Evolutionary conservation across 139 green algal genomes (phyloP).

Genomic region (Chlorella sp.): DNA sequence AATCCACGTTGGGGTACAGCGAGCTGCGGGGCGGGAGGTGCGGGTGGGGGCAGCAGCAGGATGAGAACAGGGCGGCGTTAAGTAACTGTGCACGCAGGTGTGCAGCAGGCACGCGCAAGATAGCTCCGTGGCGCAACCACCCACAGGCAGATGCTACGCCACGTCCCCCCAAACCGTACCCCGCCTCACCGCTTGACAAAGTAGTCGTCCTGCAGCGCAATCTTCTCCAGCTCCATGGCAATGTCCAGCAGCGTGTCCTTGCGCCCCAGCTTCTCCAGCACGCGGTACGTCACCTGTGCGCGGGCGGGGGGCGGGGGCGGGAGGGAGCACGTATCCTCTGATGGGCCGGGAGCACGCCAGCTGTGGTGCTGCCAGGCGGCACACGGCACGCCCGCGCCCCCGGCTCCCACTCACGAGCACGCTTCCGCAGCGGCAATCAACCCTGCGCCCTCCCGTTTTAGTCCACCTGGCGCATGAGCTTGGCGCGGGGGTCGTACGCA

Average conservation of each 20-base stretch:
- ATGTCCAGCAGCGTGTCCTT: conserved; percentile 73
- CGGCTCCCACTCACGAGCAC: no score
- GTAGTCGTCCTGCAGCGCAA: conserved; percentile 74
- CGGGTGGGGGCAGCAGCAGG: no score
- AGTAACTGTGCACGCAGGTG: no score
- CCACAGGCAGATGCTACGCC: no score
- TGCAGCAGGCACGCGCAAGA: no score
- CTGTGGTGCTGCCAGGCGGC: neutral
- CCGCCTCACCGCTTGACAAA: conserved; percentile 57
- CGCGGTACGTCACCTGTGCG: conserved; percentile 43
- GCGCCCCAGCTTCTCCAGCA: conserved; percentile 60
- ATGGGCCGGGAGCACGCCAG: neutral
- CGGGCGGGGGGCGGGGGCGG: neutral
- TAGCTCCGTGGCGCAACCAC: no score
- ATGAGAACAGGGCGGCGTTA: no score
- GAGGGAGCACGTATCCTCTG: neutral
- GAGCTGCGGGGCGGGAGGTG: neutral
- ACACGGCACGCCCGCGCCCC: no score
- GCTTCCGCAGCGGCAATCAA: no score
- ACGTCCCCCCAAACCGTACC: no score
- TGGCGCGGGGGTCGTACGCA: conserved; percentile 73
- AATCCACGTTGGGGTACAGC: conserved; percentile 86
- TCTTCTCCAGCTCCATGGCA: conserved; percentile 72
- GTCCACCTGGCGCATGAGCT: conserved; percentile 56
- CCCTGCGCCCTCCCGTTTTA: no score